Percentiles rank a stretch among this genome's conserved stretches.
Evolutionary conservation across 176 grass and related monocot species (phyloP).

Genomic region (Carex cristatella): DNA sequence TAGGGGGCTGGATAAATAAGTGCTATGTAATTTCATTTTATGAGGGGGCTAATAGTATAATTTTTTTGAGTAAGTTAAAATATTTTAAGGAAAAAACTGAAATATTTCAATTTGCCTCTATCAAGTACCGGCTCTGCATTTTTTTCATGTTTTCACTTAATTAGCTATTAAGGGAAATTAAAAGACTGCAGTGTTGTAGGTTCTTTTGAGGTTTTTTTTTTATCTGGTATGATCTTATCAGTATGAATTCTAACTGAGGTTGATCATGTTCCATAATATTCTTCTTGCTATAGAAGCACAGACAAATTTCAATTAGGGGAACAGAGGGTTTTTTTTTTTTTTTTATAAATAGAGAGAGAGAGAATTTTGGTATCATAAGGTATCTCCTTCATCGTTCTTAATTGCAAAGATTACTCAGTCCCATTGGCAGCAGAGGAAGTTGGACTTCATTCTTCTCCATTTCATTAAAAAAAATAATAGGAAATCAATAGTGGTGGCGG

Average conservation of each 20-base stretch:
- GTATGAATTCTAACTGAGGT: neutral
- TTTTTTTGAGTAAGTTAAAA: too few relatives aligned
- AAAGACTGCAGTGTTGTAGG: neutral
- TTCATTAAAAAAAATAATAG: neutral
- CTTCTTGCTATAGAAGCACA: neutral
- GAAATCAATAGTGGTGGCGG: neutral
- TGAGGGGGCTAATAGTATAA: too few relatives aligned
- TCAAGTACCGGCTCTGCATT: too few relatives aligned
- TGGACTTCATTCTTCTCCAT: neutral
- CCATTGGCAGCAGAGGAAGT: neutral
- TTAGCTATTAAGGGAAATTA: neutral
- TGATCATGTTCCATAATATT: neutral
- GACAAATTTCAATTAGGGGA: neutral
- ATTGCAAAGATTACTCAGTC: neutral
- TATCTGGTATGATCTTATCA: neutral
- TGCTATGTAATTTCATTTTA: too few relatives aligned
- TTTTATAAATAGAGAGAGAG: neutral
- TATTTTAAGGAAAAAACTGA: too few relatives aligned
- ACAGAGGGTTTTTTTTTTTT: neutral
- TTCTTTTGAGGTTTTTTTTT: too few relatives aligned
- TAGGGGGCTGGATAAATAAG: too few relatives aligned
- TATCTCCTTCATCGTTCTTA: neutral
- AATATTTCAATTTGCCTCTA: too few relatives aligned
- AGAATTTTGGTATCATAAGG: neutral
- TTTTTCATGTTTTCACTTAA: neutral